These are phyloP conservation scores for Teunomyces gatunensis DNA, from an alignment of 805 yeast genomes.

Conservation along the genomic window DNA sequence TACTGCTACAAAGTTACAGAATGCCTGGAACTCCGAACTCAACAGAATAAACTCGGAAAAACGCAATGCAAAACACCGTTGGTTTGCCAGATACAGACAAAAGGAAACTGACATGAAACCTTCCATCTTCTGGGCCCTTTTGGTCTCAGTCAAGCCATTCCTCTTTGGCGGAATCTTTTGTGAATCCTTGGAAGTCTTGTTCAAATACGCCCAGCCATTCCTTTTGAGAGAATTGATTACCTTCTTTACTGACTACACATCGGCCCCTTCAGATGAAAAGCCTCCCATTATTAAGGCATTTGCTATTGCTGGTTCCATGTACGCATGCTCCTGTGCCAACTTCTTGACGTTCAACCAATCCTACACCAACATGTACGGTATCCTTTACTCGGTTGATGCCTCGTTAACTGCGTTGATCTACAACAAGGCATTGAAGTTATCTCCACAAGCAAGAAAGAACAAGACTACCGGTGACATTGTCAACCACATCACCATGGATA, in stretches of 20 bases:
- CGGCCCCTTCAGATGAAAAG: slow-evolving; percentile 7
- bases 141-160: slow-evolving; percentile 14
- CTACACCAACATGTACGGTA: slow-evolving; percentile 10
- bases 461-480: slow-evolving; percentile 35
- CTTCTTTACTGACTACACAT: slow-evolving; percentile 19
- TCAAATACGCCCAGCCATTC: slow-evolving; percentile 27
- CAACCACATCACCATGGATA: slow-evolving; percentile 32
- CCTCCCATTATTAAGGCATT: slow-evolving; percentile 29
- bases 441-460: slow-evolving; percentile 30
- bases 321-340: slow-evolving; percentile 21
- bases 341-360: slow-evolving; percentile 23
- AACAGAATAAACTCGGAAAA: slow-evolving; percentile 8
- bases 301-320: slow-evolving; percentile 23
- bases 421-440: slow-evolving; percentile 25
- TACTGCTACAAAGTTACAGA: slow-evolving; percentile 17
- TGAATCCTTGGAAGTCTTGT: slow-evolving; percentile 22
- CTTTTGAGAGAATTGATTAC: slow-evolving; percentile 27
- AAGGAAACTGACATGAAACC: slow-evolving; percentile 14
- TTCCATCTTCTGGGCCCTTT: slow-evolving; percentile 20
- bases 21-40: slow-evolving; percentile 21
- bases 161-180: slow-evolving; percentile 12
- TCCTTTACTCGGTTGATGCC: slow-evolving; percentile 17
- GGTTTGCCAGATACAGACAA: slow-evolving; percentile 3
- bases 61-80: neutral
- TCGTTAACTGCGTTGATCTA: slow-evolving; percentile 25